Evolutionary conservation across 2,329 filamentous ascomycete genomes (phyloP).

Genomic region (Fusarium sp.): DNA sequence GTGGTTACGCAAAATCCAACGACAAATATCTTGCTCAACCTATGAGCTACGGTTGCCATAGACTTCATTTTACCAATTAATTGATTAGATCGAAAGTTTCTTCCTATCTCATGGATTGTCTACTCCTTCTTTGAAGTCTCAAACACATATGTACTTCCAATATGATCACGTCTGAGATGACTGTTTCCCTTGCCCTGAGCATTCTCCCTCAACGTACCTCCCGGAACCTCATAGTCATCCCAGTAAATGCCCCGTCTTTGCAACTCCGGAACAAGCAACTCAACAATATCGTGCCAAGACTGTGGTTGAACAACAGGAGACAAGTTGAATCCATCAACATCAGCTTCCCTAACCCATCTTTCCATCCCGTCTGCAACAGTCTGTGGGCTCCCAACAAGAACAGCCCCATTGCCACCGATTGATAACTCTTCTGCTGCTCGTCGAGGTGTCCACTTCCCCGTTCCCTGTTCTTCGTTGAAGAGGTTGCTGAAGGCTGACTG

Average conservation of each 20-base stretch:
- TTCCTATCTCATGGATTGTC: background rate
- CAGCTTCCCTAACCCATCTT: conserved; percentile 9
- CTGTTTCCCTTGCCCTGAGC: background rate
- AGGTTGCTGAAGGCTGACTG: conserved; percentile 11
- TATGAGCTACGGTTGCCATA: background rate
- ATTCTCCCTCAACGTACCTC: conserved; percentile 15
- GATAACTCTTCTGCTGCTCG: conserved; percentile 1
- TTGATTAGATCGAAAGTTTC: background rate
- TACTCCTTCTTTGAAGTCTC: background rate
- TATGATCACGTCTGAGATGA: background rate
- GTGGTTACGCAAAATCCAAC: background rate
- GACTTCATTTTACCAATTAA: background rate
- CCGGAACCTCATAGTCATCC: conserved; percentile 11
- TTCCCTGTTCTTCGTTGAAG: background rate
- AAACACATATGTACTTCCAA: background rate
- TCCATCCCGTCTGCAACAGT: conserved; percentile 16
- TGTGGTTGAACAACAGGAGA: conserved; percentile 7
- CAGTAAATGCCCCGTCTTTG: conserved; percentile 15
- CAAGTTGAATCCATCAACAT: conserved; percentile 23
- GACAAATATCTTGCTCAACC: background rate
- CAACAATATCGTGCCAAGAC: conserved; percentile 15
- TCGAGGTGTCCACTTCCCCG: background rate
- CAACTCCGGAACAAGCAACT: conserved; percentile 9
- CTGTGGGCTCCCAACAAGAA: conserved; percentile 17
- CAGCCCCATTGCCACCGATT: conserved; percentile 5